These are phyloP conservation scores for Volvariella volvacea DNA, from an alignment of 1,284 basidiomycete genomes.

Conservation along the genomic window DNA sequence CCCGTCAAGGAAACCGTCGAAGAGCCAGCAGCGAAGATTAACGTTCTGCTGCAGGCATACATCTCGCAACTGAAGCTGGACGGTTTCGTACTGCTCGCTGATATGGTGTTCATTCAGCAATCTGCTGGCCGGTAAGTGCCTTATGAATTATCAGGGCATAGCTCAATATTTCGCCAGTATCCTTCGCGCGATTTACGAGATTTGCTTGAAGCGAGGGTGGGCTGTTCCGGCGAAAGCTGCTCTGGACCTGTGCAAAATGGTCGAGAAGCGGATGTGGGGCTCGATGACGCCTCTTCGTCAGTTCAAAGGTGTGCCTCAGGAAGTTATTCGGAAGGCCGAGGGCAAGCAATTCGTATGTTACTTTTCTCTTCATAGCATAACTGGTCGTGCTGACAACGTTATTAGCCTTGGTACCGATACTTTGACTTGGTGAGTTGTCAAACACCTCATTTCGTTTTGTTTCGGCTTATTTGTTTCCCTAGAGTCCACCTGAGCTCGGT, in stretches of 20 bases:
- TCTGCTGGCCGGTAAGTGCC: constrained; percentile 72
- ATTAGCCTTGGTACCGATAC: constrained; percentile 92
- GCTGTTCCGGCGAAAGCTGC: constrained; percentile 88
- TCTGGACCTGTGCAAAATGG: constrained; percentile 97
- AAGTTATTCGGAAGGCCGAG: constrained; percentile 90
- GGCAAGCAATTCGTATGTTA: constrained; percentile 89
- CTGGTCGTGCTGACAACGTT: constrained; percentile 4
- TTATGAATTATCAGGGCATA: neutral
- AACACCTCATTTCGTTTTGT: neutral
- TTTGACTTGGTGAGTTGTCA: constrained; percentile 69
- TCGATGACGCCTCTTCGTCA: constrained; percentile 97
- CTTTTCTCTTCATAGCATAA: constrained; percentile 6
- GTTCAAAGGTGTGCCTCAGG: constrained; percentile 84
- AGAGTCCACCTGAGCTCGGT: constrained; percentile 79
- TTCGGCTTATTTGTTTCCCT: constrained; percentile 4
- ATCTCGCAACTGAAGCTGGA: constrained; percentile 94
- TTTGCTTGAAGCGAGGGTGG: constrained; percentile 98
- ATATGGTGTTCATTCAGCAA: constrained; percentile 97
- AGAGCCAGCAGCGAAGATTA: constrained; percentile 96
- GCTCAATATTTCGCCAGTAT: constrained; percentile 50
- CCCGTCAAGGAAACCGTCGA: constrained; percentile 97
- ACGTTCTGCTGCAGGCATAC: constrained; percentile 92
- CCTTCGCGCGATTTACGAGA: constrained; percentile 95
- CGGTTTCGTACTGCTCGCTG: constrained; percentile 92
- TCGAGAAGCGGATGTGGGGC: constrained; percentile 91